A percentile compares a stretch with the other conserved stretches of the same genome.
These are phyloP conservation scores for Cucurbita maxima DNA, from an alignment of 306 rosid species.

Conservation along the genomic window DNA sequence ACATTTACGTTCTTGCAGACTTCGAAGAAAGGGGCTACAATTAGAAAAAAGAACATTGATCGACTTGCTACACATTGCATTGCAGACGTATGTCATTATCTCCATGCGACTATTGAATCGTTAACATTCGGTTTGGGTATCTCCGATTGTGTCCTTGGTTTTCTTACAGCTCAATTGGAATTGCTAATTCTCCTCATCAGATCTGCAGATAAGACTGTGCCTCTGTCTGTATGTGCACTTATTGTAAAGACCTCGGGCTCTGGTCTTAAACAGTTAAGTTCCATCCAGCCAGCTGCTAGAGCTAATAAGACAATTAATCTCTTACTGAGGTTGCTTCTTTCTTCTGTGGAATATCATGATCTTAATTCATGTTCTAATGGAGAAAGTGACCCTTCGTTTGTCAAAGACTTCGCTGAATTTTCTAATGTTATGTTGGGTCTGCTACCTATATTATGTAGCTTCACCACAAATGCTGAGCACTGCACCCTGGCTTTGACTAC, in stretches of 20 bases:
- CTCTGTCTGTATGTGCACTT: slow-evolving; percentile 30
- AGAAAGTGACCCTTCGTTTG: slow-evolving; percentile 20
- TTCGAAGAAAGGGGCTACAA: slow-evolving; percentile 18
- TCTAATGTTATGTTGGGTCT: slow-evolving; percentile 59
- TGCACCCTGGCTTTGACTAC: slow-evolving; percentile 52
- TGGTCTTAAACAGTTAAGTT: slow-evolving; percentile 54
- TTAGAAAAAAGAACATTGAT: slow-evolving; percentile 25
- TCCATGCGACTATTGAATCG: slow-evolving; percentile 43
- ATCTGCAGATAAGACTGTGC: slow-evolving; percentile 31
- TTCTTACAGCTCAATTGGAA: slow-evolving; percentile 59
- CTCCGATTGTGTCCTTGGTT: slow-evolving; percentile 41
- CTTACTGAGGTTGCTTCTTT: slow-evolving; percentile 58
- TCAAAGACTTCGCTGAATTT: slow-evolving; percentile 40
- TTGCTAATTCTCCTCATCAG: slow-evolving; percentile 45
- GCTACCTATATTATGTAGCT: slow-evolving; percentile 70
- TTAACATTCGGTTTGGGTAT: slow-evolving; percentile 37
- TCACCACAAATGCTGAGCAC: slow-evolving; percentile 40
- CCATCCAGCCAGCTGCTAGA: slow-evolving; percentile 31
- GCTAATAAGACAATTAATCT: slow-evolving; percentile 35
- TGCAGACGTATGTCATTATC: slow-evolving; percentile 45
- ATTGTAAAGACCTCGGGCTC: slow-evolving; percentile 51
- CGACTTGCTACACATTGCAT: slow-evolving; percentile 37
- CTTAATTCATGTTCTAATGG: slow-evolving; percentile 21
- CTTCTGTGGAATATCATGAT: slow-evolving; percentile 40
- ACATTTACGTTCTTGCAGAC: slow-evolving; percentile 31